Percentiles rank a stretch among this genome's conserved stretches.
phyloP scores from a whole-genome alignment of 208 protist genomes.

The Leishmania major region DNA sequence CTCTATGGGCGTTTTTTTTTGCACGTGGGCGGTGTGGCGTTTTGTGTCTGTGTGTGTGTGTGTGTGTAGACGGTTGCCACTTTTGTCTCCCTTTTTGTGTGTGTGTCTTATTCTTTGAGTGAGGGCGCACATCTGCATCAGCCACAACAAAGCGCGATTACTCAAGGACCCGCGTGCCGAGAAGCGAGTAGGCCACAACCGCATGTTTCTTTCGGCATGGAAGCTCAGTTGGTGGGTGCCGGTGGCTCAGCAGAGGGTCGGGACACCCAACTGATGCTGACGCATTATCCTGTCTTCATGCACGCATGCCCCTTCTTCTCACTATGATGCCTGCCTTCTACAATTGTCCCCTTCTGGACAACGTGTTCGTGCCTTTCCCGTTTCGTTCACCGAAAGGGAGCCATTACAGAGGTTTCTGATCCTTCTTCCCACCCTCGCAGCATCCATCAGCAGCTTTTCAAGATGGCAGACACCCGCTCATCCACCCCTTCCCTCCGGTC shows the following conservation, averaged over 20 bases:
- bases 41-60: background rate
- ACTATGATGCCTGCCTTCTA: background rate
- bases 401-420: background rate
- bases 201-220: background rate
- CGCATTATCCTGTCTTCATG: background rate
- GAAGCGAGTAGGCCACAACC: background rate
- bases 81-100: constrained; percentile 2
- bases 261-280: background rate
- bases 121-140: background rate
- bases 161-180: background rate
- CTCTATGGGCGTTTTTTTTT: background rate
- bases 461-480: background rate
- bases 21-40: background rate
- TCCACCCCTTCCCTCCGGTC: background rate
- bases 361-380: background rate
- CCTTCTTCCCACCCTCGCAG: background rate
- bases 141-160: background rate
- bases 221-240: background rate
- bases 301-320: background rate
- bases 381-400: background rate
- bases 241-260: background rate
- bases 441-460: background rate
- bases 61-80: background rate
- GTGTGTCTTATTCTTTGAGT: background rate
- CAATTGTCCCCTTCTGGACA: background rate